Evolutionary conservation across 2,329 filamentous ascomycete species (phyloP).

Genomic region (Penicillium aurantiogriseum): DNA sequence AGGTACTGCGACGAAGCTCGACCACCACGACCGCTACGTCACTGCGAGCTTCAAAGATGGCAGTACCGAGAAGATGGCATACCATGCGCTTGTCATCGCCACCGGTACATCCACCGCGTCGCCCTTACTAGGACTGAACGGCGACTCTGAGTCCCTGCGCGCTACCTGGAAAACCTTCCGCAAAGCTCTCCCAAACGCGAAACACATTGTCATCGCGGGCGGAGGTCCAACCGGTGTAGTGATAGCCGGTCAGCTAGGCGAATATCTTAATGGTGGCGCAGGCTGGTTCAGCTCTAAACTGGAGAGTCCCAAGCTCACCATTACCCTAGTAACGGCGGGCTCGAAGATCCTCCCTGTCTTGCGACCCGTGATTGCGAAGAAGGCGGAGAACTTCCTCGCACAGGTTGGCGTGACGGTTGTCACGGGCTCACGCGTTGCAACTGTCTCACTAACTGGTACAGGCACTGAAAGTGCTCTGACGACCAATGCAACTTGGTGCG

Average conservation of each 20-base stretch:
- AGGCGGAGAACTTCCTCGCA: conserved; percentile 45
- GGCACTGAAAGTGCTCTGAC: conserved; percentile 29
- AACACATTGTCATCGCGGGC: conserved; percentile 44
- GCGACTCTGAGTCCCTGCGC: conserved; percentile 35
- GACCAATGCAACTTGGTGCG: conserved; percentile 32
- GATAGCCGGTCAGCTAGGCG: conserved; percentile 52
- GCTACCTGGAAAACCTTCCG: conserved; percentile 44
- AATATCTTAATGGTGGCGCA: conserved; percentile 50
- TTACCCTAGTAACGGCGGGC: conserved; percentile 46
- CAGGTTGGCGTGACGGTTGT: conserved; percentile 50
- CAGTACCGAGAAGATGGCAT: conserved; percentile 28
- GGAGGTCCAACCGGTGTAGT: conserved; percentile 43
- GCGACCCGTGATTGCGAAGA: conserved; percentile 25
- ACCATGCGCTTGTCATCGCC: conserved; percentile 50
- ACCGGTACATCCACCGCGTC: conserved; percentile 50
- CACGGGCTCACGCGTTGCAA: conserved; percentile 42
- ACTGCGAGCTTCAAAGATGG: conserved; percentile 19
- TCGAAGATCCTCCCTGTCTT: conserved; percentile 44
- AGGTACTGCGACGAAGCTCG: conserved; percentile 34
- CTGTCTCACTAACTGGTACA: conserved; percentile 31
- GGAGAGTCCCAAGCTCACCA: conserved; percentile 37
- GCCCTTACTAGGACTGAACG: conserved; percentile 44
- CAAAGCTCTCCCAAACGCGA: conserved; percentile 39
- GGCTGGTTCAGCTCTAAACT: conserved; percentile 37
- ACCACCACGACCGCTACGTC: conserved; percentile 30